Conservation (phyloP, 306 rosid species). For the Acmispon strigosus region DNA sequence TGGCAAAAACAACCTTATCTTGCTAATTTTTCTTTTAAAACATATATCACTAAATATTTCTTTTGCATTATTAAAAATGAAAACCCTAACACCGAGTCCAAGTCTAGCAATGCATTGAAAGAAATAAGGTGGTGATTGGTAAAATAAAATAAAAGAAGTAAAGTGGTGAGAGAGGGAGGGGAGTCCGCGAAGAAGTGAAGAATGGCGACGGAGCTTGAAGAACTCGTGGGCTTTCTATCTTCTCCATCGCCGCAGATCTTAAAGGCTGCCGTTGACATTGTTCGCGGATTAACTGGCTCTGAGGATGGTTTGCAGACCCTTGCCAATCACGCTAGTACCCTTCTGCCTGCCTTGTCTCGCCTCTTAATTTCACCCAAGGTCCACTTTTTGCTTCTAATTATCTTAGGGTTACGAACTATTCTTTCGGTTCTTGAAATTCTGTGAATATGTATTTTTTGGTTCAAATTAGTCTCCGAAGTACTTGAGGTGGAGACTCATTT, state of each 20-base stretch:
- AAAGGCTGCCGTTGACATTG: conserved; percentile 85
- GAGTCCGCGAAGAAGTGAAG: not conserved
- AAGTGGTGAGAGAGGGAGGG: not conserved
- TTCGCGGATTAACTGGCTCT: conserved; percentile 85
- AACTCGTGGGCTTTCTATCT: conserved; percentile 65
- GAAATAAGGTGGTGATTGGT: too few relatives aligned
- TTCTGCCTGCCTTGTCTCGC: conserved; percentile 53
- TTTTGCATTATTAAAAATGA: too few relatives aligned
- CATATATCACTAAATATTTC: too few relatives aligned
- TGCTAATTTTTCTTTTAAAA: too few relatives aligned
- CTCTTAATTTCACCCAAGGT: conserved; percentile 46
- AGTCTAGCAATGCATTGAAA: too few relatives aligned
- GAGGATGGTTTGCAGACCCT: conserved; percentile 79
- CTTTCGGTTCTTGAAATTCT: too few relatives aligned
- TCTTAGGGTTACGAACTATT: not conserved
- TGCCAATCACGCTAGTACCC: conserved; percentile 32
- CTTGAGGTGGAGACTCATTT: too few relatives aligned
- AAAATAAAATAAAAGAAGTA: too few relatives aligned
- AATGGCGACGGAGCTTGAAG: conserved; percentile 92
- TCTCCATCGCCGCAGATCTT: conserved; percentile 76
- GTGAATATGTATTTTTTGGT: not conserved
- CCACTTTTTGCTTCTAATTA: not conserved
- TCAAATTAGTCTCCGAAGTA: not conserved
- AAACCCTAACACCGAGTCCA: too few relatives aligned
- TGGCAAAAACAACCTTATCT: too few relatives aligned